Evolutionary conservation across 2,329 filamentous ascomycete species (phyloP).

Genomic region (Fusarium nanum): DNA sequence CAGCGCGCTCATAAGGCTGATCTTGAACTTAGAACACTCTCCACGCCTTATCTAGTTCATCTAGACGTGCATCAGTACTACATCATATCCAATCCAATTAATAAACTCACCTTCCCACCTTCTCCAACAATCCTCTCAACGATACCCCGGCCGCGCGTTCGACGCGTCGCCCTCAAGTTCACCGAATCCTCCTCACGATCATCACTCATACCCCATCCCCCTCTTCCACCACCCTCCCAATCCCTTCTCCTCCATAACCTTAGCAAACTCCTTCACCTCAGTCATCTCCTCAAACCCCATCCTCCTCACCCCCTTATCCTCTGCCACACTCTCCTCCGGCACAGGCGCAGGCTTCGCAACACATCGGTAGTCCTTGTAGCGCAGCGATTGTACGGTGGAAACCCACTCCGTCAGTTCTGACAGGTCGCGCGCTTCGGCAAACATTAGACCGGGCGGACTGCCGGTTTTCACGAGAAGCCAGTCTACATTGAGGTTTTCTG

Average conservation of each 20-base stretch:
- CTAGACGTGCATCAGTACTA: neutral
- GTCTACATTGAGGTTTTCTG: slow-evolving; percentile 68
- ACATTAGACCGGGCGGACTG: slow-evolving; percentile 81
- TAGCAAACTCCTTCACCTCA: slow-evolving; percentile 73
- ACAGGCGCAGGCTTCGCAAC: slow-evolving; percentile 55
- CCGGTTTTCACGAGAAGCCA: slow-evolving; percentile 73
- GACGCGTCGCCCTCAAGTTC: slow-evolving; percentile 11
- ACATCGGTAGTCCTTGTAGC: slow-evolving; percentile 80
- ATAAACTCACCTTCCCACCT: neutral
- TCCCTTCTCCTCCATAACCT: slow-evolving; percentile 69
- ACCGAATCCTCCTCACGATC: neutral
- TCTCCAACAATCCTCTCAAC: neutral
- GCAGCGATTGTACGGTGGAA: slow-evolving; percentile 68
- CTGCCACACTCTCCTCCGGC: neutral
- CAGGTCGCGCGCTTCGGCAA: slow-evolving; percentile 71
- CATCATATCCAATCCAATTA: neutral
- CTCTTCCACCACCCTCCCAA: slow-evolving; percentile 74
- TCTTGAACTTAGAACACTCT: neutral
- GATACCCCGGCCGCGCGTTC: slow-evolving; percentile 25
- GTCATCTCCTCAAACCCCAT: slow-evolving; percentile 66
- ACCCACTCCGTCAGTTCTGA: slow-evolving; percentile 72
- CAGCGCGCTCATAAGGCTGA: neutral
- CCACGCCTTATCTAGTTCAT: neutral
- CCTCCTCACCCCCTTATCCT: slow-evolving; percentile 2
- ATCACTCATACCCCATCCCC: slow-evolving; percentile 68